These are phyloP conservation scores for Earliella scabrosa DNA, from an alignment of 1,284 basidiomycete genomes.

Conservation along the genomic window DNA sequence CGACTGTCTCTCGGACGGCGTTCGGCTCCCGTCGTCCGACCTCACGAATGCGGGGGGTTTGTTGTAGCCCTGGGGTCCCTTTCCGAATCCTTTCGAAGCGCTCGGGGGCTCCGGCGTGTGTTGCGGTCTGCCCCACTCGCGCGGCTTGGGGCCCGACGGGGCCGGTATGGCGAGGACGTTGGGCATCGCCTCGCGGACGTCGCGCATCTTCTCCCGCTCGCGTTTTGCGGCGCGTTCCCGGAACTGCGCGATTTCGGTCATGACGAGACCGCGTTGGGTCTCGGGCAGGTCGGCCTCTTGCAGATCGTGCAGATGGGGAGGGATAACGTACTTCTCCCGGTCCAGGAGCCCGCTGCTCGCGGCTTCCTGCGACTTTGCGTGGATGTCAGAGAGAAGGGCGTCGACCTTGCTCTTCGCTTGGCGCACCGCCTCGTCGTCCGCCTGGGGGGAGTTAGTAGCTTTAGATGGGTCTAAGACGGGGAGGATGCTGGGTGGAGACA, in stretches of 20 bases:
- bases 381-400: slow-evolving; percentile 62
- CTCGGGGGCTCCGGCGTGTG: slow-evolving; percentile 36
- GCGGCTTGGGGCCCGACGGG: slow-evolving; percentile 73
- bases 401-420: slow-evolving; percentile 62
- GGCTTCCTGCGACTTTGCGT: slow-evolving; percentile 66
- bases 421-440: slow-evolving; percentile 60
- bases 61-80: slow-evolving; percentile 74
- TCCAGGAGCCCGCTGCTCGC: slow-evolving; percentile 69
- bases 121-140: slow-evolving; percentile 76
- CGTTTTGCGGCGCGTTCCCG: slow-evolving; percentile 85
- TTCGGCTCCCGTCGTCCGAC: slow-evolving; percentile 52
- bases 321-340: slow-evolving; percentile 85
- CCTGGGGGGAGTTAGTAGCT: slow-evolving; percentile 40
- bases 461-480: slow-evolving; percentile 5
- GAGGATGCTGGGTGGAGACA: background rate
- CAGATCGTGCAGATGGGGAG: slow-evolving; percentile 93
- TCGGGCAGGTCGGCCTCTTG: slow-evolving; percentile 96
- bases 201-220: slow-evolving; percentile 82
- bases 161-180: slow-evolving; percentile 42
- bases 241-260: slow-evolving; percentile 94
- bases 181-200: slow-evolving; percentile 66
- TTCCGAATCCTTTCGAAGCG: slow-evolving; percentile 51
- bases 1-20: slow-evolving; percentile 41
- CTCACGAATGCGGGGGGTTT: slow-evolving; percentile 84
- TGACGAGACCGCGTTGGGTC: slow-evolving; percentile 90